These are phyloP conservation scores for Hyparrhenia diplandra DNA, from an alignment of 176 grass and related monocot species.

Conservation along the genomic window DNA sequence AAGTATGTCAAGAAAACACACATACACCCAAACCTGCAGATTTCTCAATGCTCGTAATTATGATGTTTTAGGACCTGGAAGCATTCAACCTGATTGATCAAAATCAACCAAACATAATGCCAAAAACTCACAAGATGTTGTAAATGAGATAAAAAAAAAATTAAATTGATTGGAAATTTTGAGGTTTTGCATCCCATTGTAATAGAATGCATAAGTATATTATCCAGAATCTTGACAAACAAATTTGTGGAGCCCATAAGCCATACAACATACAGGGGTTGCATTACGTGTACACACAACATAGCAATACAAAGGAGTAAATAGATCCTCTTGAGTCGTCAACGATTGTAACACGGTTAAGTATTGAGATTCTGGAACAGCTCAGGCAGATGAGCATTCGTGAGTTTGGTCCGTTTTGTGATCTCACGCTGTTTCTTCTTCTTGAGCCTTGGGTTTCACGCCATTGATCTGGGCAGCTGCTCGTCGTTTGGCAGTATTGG, in stretches of 20 bases:
- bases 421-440: slow-evolving; percentile 79
- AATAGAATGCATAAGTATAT: neutral
- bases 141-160: neutral
- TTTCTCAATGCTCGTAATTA: too few relatives aligned
- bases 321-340: neutral
- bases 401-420: slow-evolving; percentile 75
- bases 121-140: neutral
- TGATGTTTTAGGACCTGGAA: too few relatives aligned
- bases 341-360: neutral
- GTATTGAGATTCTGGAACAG: slow-evolving; percentile 61
- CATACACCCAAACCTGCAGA: too few relatives aligned
- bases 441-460: slow-evolving; percentile 49
- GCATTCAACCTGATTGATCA: neutral
- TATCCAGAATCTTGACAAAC: neutral
- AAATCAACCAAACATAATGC: neutral
- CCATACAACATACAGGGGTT: neutral
- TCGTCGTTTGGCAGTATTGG: slow-evolving; percentile 59
- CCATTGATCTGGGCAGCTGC: slow-evolving; percentile 54
- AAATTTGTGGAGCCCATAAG: neutral
- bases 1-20: too few relatives aligned
- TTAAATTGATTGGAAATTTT: neutral
- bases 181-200: neutral
- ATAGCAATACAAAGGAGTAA: neutral
- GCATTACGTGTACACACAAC: slow-evolving; percentile 11
- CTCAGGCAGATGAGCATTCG: slow-evolving; percentile 91